Evolutionary conservation across 176 grass and related monocot genomes (phyloP), one percentile per base, ranked within the genome.

Genomic region (Triticum urartu): DNA sequence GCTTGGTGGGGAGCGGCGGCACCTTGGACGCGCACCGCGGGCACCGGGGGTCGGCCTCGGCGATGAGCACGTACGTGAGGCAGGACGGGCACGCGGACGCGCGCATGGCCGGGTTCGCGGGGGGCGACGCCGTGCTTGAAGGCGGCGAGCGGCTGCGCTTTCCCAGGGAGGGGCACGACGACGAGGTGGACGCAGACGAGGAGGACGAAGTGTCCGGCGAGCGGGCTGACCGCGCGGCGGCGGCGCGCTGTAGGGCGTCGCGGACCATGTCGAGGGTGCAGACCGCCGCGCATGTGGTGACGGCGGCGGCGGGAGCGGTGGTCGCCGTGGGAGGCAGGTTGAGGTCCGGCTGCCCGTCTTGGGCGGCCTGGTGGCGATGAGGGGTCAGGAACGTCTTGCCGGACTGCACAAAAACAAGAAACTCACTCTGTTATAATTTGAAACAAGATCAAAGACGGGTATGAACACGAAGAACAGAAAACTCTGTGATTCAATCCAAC

Each of bases 21-120:
- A 95, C 90, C 30, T 24, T 87, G 12, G 80, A 20, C 7, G 84
- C 20, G 70, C 93, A 95, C 4, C 93, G 93, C 35, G 93, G 93
- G 90, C 93, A 95, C 7, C 83, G 63, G 0, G 90, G 93, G 76
- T 92, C 72, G 0, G 6, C 69, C 36, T 83, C 84, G n/a, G 83
- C 39, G 75, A 92, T 88, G 68, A 95, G 90, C 80, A 95, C 93
- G 45, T 95, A 95, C 0, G 88, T 92, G 42, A 95, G 90, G 90
- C 93, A 95, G 76, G 90, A 82, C 17, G 90, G 65, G 76, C 93
- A 95, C 3, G 90, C 90, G 39, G 93, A 70, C 5, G 83, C 87
- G 21, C 81, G 62, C 89, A 89, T 83, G 47, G 20, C 22, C 26
- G 73, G 77, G 35, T 20, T 59, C 67, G 62, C 81, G 0, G 56